Base-by-base conservation (phyloP, 805 yeast genomes). In the Kluyveromyces nonfermentans region DNA sequence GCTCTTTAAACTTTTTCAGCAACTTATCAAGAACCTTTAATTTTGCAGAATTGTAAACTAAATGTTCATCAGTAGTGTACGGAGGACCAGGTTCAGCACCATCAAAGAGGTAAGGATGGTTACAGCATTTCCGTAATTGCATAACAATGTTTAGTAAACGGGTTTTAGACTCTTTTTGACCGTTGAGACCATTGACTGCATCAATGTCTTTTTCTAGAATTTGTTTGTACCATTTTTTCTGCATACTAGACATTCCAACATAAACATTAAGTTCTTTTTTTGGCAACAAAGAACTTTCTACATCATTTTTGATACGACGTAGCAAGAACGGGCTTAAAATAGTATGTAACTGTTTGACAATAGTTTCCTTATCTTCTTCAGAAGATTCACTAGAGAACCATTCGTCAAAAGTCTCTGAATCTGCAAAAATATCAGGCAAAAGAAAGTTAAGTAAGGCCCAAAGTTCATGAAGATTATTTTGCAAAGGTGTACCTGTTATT, bases 31-130 rank as follows among this genome's bases (percentile, higher is more conserved):
- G 67, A 19, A 84, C 81, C 39, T 80, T 71, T 73, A 84, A 72
- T 57, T 84, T 84, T 44, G 79, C 81, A 4, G 88, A 72, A 59
- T 84, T 84, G 61, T 62, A 81, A 30, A 84, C 80, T 59, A 84
- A 69, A 65, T 84, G 94, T 58, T 84, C 93, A 61, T 84, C 94
- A 0, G 90, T 84, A 7, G 93, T 84, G 54, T 70, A 84, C 18
- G 94, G 94, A 16, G 94, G 94, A 10, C 94, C 94, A 1, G 93
- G 93, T 56, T 84, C 94, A 1, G 90, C 93, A 36, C 94, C 94
- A 59, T 84, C 93, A 55, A 84, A 84, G 33, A 84, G 64, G 57
- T 84, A 84, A 12, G 94, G 94, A 64, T 84, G 94, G 54, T 84
- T 84, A 65, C 90, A 84, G 60, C 93, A 84, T 60, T 84, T 84